A percentile compares a stretch with the other conserved stretches of the same genome.
Evolutionary conservation across 495 filamentous ascomycete species (phyloP).

Genomic region (Xylaria venustula): DNA sequence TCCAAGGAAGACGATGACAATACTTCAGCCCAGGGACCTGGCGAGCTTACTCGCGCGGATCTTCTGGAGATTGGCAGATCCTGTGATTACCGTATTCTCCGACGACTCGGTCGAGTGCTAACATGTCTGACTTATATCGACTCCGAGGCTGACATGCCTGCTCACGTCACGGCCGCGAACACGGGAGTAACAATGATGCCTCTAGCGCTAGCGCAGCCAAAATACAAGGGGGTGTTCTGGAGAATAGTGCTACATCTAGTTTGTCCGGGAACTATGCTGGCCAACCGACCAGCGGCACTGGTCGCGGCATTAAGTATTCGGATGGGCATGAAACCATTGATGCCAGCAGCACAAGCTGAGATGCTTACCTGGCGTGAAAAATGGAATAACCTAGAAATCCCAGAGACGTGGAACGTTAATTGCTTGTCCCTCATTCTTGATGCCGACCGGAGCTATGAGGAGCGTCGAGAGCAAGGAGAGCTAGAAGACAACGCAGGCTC

Average conservation of each 20-base stretch:
- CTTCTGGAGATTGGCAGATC: background rate
- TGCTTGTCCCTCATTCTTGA: slow-evolving; percentile 43
- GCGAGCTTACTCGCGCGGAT: background rate
- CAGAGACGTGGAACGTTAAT: slow-evolving; percentile 45
- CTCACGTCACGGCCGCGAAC: background rate
- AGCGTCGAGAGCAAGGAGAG: background rate
- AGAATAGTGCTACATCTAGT: background rate
- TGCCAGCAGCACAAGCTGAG: slow-evolving; percentile 36
- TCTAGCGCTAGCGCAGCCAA: background rate
- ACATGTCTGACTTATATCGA: background rate
- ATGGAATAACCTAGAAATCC: slow-evolving; percentile 38
- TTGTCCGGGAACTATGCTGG: slow-evolving; percentile 19
- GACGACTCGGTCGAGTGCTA: background rate
- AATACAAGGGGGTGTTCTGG: background rate
- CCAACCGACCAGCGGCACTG: slow-evolving; percentile 39
- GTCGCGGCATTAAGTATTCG: slow-evolving; percentile 44
- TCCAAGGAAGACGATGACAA: background rate
- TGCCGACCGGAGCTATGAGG: slow-evolving; percentile 36
- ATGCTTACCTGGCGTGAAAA: slow-evolving; percentile 23
- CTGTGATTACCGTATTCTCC: background rate
- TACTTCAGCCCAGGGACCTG: background rate
- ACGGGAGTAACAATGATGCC: background rate
- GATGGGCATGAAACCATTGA: slow-evolving; percentile 40
- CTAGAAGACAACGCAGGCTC: background rate
- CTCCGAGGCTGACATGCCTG: background rate